Percentiles rank a stretch among this genome's conserved stretches.
phyloP scores from a whole-genome alignment of 108 stramenopile genomes.

The Pelagomonas calceolata region DNA sequence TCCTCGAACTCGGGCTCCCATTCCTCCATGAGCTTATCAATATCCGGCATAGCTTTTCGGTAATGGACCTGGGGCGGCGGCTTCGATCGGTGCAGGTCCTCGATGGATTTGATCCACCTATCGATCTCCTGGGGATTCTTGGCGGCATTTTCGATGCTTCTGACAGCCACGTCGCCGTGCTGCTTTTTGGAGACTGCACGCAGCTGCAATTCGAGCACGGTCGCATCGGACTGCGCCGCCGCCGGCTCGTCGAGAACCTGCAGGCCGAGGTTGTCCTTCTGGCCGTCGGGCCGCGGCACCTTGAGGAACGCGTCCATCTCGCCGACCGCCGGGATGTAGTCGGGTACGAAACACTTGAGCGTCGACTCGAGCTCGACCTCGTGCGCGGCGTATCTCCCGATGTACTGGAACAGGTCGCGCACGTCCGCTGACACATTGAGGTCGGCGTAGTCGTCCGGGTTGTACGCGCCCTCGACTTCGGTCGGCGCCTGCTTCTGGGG shows the following conservation, averaged over 20 bases:
- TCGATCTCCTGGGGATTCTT: conserved; percentile 56
- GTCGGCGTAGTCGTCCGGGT: conserved; percentile 10
- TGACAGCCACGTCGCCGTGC: conserved; percentile 25
- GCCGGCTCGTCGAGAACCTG: conserved; percentile 62
- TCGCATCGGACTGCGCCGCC: conserved; percentile 52
- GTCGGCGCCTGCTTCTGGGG: conserved; percentile 10
- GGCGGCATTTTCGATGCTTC: conserved; percentile 50
- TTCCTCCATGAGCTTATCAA: conserved; percentile 59
- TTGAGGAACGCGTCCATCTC: conserved; percentile 76
- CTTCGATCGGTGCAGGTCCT: conserved; percentile 53
- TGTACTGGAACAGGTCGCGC: conserved; percentile 38
- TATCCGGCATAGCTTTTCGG: conserved; percentile 54
- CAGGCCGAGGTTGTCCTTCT: conserved; percentile 53
- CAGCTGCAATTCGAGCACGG: conserved; percentile 65
- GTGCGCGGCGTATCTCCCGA: conserved; percentile 54
- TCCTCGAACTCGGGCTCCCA: conserved; percentile 61
- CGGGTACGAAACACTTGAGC: conserved; percentile 63
- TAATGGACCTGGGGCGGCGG: conserved; percentile 48
- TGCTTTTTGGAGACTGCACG: conserved; percentile 52
- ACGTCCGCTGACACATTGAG: conserved; percentile 36
- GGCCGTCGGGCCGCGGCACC: conserved; percentile 51
- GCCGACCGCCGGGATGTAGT: conserved; percentile 65
- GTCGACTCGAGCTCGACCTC: conserved; percentile 59
- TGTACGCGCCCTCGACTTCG: conserved; percentile 5
- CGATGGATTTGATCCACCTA: conserved; percentile 56